These are phyloP conservation scores for Candida ficus DNA, from an alignment of 805 yeast species.

Conservation along the genomic window DNA sequence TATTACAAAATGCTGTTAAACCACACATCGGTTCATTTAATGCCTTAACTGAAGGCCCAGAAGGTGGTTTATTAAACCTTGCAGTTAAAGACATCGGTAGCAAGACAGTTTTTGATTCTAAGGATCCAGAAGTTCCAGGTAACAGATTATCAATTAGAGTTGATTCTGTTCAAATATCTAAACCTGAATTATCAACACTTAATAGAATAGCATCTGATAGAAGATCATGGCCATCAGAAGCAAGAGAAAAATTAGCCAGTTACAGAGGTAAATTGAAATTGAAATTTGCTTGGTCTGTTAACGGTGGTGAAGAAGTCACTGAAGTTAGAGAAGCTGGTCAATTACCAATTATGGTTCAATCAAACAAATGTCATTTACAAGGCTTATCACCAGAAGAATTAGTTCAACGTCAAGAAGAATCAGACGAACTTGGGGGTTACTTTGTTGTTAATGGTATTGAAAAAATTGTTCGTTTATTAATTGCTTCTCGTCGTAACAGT, in stretches of 20 bases:
- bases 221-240: constrained; percentile 75
- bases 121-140: constrained; percentile 65
- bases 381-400: constrained; percentile 78
- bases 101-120: constrained; percentile 79
- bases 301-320: constrained; percentile 74
- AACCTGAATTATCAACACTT: constrained; percentile 67
- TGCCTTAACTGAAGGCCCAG: constrained; percentile 86
- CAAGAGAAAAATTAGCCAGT: constrained; percentile 84
- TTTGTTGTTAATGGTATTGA: constrained; percentile 94
- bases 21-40: constrained; percentile 97
- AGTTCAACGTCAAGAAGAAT: constrained; percentile 77
- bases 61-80: constrained; percentile 77
- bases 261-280: constrained; percentile 76
- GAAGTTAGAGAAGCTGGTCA: constrained; percentile 90
- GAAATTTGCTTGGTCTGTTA: constrained; percentile 80
- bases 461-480: constrained; percentile 92
- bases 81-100: constrained; percentile 88
- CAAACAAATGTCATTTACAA: constrained; percentile 89
- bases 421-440: constrained; percentile 96
- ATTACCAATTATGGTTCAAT: constrained; percentile 84
- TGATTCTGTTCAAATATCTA: constrained; percentile 83
- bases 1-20: constrained; percentile 81
- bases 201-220: constrained; percentile 77
- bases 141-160: constrained; percentile 79
- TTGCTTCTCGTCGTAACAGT: constrained; percentile 96